Conservation (phyloP, 805 yeast species). For the Candida qinlingensis region DNA sequence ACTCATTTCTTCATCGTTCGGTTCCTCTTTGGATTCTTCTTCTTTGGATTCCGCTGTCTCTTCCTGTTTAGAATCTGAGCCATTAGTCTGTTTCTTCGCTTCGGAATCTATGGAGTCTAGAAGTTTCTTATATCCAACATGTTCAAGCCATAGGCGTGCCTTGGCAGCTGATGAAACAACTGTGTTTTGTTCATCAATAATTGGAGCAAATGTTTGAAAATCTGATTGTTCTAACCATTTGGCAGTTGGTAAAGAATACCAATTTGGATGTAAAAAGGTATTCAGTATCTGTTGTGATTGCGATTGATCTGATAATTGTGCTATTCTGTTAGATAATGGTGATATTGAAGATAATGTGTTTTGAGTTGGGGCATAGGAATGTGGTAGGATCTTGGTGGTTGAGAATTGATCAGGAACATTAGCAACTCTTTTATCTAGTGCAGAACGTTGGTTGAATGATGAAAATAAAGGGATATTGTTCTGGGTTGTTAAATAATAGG, state of each 20-base stretch:
- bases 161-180: conserved; percentile 47
- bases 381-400: conserved; percentile 65
- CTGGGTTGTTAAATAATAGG: conserved; percentile 52
- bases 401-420: conserved; percentile 62
- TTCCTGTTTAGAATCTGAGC: background rate
- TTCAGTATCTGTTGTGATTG: conserved; percentile 48
- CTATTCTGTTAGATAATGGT: conserved; percentile 17
- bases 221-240: conserved; percentile 54
- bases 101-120: conserved; percentile 8
- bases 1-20: conserved; percentile 2
- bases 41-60: conserved; percentile 3
- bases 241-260: conserved; percentile 60
- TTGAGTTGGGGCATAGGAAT: conserved; percentile 24
- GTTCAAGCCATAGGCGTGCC: conserved; percentile 49
- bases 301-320: conserved; percentile 11
- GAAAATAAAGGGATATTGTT: conserved; percentile 77
- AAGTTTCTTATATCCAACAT: conserved; percentile 41
- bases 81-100: background rate
- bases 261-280: conserved; percentile 53
- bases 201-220: conserved; percentile 60
- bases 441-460: conserved; percentile 62
- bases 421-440: conserved; percentile 69
- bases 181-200: conserved; percentile 52
- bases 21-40: conserved; percentile 4
- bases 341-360: conserved; percentile 25